Evolutionary conservation across 2,329 filamentous ascomycete species (phyloP).

Genomic region (Aspergillus chevalieri): DNA sequence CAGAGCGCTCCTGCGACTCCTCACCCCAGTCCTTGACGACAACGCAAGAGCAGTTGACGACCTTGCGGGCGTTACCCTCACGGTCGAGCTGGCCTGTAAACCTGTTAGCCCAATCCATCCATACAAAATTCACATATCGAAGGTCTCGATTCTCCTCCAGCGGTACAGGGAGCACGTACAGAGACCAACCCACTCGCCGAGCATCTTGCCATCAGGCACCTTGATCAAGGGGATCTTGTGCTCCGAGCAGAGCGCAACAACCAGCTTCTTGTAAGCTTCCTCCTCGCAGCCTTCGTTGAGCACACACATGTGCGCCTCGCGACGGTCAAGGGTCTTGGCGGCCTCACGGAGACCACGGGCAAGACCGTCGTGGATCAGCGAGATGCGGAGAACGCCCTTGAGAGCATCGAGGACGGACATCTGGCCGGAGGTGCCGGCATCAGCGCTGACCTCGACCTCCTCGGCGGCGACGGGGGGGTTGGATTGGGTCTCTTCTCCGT

Average conservation of each 20-base stretch:
- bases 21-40: constrained; percentile 99
- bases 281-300: constrained; percentile 99
- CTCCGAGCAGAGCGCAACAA: constrained; percentile 96
- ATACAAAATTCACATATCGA: not conserved
- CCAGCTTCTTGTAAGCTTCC: constrained; percentile 99
- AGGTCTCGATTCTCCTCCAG: not conserved
- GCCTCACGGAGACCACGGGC: constrained; percentile 97
- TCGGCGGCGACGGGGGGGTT: constrained; percentile 58
- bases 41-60: constrained; percentile 99
- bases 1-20: constrained; percentile 97
- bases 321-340: constrained; percentile 96
- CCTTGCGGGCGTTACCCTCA: constrained; percentile 98
- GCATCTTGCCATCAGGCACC: constrained; percentile 98
- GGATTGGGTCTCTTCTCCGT: constrained; percentile 98
- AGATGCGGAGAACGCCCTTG: constrained; percentile 97
- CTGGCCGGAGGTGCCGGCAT: constrained; percentile 56
- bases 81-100: constrained; percentile 86
- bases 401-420: constrained; percentile 98
- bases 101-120: constrained; percentile 6
- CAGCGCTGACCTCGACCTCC: constrained; percentile 94
- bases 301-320: constrained; percentile 99
- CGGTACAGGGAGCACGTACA: constrained; percentile 61
- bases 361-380: constrained; percentile 98
- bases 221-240: constrained; percentile 99
- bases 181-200: constrained; percentile 99